phyloP scores from a whole-genome alignment of 371 early-diverging fungal genomes.

The Umbelopsis sp. region DNA sequence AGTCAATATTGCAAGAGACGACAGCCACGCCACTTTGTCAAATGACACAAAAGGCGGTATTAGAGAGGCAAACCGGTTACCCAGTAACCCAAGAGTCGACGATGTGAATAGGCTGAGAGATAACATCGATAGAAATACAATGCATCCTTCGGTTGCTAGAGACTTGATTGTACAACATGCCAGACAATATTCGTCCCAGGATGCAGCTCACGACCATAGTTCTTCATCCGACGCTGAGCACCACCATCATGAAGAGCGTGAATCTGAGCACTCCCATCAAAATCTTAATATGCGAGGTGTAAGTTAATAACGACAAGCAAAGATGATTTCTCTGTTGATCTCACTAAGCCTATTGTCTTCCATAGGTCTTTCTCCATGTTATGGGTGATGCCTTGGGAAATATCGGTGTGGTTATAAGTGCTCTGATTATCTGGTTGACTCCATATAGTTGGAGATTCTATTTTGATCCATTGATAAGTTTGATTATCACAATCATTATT shows the following conservation, averaged over 20 bases:
- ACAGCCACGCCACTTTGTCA: not conserved
- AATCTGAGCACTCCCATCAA: constrained; percentile 35
- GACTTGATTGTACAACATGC: not conserved
- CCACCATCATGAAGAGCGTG: constrained; percentile 18
- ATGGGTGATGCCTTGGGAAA: constrained; percentile 95
- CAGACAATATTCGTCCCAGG: not conserved
- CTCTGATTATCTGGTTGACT: constrained; percentile 80
- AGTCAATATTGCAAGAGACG: constrained; percentile 32
- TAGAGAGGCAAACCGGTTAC: not conserved
- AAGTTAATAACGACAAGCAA: constrained; percentile 8
- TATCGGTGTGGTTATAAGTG: constrained; percentile 87
- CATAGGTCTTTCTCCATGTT: constrained; percentile 87
- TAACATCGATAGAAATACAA: not conserved
- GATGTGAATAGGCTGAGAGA: not conserved
- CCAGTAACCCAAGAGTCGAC: not conserved
- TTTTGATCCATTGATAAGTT: constrained; percentile 73
- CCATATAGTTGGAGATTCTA: constrained; percentile 71
- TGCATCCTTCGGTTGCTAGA: not conserved
- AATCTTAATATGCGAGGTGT: constrained; percentile 89
- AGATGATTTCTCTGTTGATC: not conserved
- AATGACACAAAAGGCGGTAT: not conserved
- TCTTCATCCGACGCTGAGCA: constrained; percentile 11
- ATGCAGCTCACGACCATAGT: not conserved
- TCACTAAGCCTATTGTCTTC: not conserved
- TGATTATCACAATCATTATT: constrained; percentile 28